Evolutionary conservation across 805 yeast species (phyloP).

Genomic region (Geotrichum ghanense): DNA sequence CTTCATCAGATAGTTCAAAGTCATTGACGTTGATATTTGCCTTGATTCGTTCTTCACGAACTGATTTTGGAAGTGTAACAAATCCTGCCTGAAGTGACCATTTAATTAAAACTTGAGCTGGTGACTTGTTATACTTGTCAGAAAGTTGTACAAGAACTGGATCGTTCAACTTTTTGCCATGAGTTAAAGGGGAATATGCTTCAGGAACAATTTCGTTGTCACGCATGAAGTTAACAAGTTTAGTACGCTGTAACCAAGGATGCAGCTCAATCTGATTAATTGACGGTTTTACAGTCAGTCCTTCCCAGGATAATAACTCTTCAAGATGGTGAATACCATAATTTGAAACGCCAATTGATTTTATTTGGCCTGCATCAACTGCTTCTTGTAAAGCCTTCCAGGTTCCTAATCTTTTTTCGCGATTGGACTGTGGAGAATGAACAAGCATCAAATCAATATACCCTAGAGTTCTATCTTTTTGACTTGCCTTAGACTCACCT

Average conservation of each 20-base stretch:
- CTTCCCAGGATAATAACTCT: constrained; percentile 39
- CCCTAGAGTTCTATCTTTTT: constrained; percentile 24
- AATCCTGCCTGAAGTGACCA: constrained; percentile 41
- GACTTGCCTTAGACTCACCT: background rate
- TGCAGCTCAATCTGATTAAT: constrained; percentile 77
- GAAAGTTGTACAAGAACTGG: constrained; percentile 26
- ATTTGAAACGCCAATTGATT: constrained; percentile 53
- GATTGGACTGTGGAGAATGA: constrained; percentile 34
- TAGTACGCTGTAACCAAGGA: constrained; percentile 66
- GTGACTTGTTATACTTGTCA: constrained; percentile 29
- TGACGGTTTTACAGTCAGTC: constrained; percentile 43
- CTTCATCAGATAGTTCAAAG: constrained; percentile 27
- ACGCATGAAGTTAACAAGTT: constrained; percentile 50
- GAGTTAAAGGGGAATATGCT: constrained; percentile 73
- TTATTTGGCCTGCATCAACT: constrained; percentile 38
- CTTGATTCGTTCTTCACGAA: constrained; percentile 42
- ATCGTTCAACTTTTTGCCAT: constrained; percentile 40
- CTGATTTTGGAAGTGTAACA: constrained; percentile 66
- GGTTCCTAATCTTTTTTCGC: constrained; percentile 31
- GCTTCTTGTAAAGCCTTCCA: constrained; percentile 49
- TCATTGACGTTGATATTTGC: constrained; percentile 45
- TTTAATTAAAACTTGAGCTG: constrained; percentile 37
- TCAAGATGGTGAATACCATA: constrained; percentile 45
- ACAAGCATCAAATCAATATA: constrained; percentile 65
- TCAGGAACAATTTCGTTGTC: constrained; percentile 48